Percentiles rank a stretch among this genome's conserved stretches.
phyloP scores from a whole-genome alignment of 371 early-diverging fungal species.

The Lichtheimia hyalospora region DNA sequence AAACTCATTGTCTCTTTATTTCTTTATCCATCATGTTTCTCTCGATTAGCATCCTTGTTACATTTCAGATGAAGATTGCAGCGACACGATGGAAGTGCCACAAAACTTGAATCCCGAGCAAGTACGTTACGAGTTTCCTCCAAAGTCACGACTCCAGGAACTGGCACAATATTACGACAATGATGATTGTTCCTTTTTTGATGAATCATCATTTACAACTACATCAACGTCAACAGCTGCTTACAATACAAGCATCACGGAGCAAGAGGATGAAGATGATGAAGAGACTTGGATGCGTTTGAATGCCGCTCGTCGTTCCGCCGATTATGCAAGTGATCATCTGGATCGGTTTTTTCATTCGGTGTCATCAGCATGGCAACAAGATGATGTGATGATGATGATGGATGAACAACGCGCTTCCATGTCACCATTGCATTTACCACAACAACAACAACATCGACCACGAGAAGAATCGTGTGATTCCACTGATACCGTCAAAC shows the following conservation, averaged over 20 bases:
- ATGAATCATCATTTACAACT: constrained; percentile 43
- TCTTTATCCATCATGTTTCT: too few species aligned
- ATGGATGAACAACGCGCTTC: constrained; percentile 35
- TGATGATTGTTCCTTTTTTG: constrained; percentile 26
- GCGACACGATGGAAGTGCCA: background rate
- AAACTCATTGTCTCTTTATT: too few species aligned
- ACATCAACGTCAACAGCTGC: constrained; percentile 30
- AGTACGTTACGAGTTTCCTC: constrained; percentile 44
- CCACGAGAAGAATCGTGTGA: constrained; percentile 39
- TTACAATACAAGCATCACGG: background rate
- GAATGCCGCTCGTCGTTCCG: too few species aligned
- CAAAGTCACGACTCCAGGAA: constrained; percentile 26
- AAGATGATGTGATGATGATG: too few species aligned
- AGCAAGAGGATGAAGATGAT: constrained; percentile 9
- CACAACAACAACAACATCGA: constrained; percentile 10
- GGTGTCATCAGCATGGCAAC: background rate
- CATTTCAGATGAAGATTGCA: too few species aligned
- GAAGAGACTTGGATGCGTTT: background rate
- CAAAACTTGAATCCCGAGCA: constrained; percentile 45
- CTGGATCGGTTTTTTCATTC: constrained; percentile 25
- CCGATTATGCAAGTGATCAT: constrained; percentile 16
- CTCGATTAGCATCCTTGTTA: too few species aligned
- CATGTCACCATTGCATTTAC: constrained; percentile 7
- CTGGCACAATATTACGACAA: constrained; percentile 25
- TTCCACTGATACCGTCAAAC: constrained; percentile 28